Evolutionary conservation across 768 basidiomycete genomes (phyloP), one percentile per base, ranked within the genome.

Genomic region (Tylopilus felleus): DNA sequence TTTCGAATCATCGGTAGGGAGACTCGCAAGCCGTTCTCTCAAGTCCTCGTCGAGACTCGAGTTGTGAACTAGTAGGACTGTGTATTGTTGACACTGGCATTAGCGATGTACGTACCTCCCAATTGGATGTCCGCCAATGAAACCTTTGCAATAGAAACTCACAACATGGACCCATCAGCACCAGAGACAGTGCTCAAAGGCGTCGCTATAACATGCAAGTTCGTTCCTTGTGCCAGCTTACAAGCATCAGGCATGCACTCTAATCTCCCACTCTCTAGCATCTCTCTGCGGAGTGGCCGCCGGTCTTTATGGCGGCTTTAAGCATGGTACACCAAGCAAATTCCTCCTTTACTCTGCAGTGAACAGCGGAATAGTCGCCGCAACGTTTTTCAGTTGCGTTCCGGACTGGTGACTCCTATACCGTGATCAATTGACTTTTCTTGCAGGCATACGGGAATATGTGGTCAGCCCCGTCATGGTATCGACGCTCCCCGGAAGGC

Each of bases 171-270:
- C 43, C 62, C 66, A 4, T 65, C 65, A 49, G 71, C 69, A 54
- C 62, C 71, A 33, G 60, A 66, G 53, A 82, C 77, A 25, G 74
- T 90, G 42, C 74, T 77, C 27, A 73, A 79, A 52, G 85, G 86
- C 52, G 81, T 85, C 25, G 63, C 80, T 57, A 69, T 79, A 72
- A 82, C 85, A 84, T 90, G 88, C 88, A 80, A 86, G 88, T 90
- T 82, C 83, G 85, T 86, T 73, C 61, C 60, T 55, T 55, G 43
- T 54, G 35, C 25, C 28, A 41, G 45, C 50, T 33, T 16, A 29
- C 48, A 33, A 39, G 51, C 52, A 46, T 40, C 25, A 53, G 59
- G 50, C 54, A 38, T 60, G 36, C 56, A 59, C 64, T 39, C 55
- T 71, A 53, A 69, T 62, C 60, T 66, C 62, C 64, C 58, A 65